phyloP scores from a whole-genome alignment of 495 filamentous ascomycete species.

The Penicillium chermesinum region DNA sequence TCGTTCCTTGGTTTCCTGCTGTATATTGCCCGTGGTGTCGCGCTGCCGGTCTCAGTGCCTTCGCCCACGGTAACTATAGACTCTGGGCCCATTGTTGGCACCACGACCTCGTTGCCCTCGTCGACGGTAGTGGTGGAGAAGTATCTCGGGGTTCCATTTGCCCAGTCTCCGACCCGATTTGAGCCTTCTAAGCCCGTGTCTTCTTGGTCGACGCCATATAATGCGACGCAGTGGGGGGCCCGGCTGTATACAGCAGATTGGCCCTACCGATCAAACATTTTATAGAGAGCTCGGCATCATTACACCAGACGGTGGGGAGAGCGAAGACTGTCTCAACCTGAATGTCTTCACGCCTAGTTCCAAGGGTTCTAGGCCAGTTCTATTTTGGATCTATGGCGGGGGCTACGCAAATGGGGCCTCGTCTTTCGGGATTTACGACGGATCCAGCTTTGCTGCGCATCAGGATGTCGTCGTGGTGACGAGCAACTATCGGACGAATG shows the following conservation, averaged over 20 bases:
- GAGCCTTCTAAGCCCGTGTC: conserved; percentile 20
- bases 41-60: not conserved
- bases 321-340: conserved; percentile 47
- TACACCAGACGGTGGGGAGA: conserved; percentile 12
- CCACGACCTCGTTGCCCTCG: conserved; percentile 19
- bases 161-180: conserved; percentile 31
- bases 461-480: conserved; percentile 26
- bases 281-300: conserved; percentile 10
- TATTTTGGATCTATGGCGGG: conserved; percentile 28
- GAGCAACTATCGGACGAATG: conserved; percentile 30
- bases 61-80: conserved; percentile 18
- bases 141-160: conserved; percentile 31
- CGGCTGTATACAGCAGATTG: conserved; percentile 38
- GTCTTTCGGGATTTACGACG: conserved; percentile 25
- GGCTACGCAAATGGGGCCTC: conserved; percentile 12
- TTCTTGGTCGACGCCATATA: conserved; percentile 12
- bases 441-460: conserved; percentile 20
- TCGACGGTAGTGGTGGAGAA: conserved; percentile 20
- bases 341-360: conserved; percentile 26
- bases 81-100: conserved; percentile 22
- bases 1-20: not conserved
- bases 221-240: conserved; percentile 25
- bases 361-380: conserved; percentile 17
- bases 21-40: not conserved
- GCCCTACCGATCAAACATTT: not conserved